Evolutionary conservation across 176 grass and related monocot species (phyloP).

Genomic region (Sorghum bicolor): Sorghum_bicolor_NCBIv3 NC_012870.2:61258001-61258500

Average conservation of each 20-base stretch:
- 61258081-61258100: not conserved
- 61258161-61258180: not conserved
- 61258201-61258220: not conserved
- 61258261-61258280: slow-evolving; percentile 23
- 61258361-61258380: not conserved
- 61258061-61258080: not conserved
- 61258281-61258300: slow-evolving; percentile 5
- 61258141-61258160: not conserved
- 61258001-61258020: not conserved
- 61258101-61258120: not conserved
- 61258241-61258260: not conserved
- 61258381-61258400: slow-evolving; percentile 6
- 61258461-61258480: not conserved
- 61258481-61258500: not conserved
- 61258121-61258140: not conserved
- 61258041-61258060: not conserved
- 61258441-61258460: not conserved
- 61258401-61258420: slow-evolving; percentile 31
- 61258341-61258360: not conserved
- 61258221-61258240: not conserved
- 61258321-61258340: slow-evolving; percentile 8
- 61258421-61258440: not conserved
- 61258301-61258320: slow-evolving; percentile 10
- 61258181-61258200: not conserved
- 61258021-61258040: not conserved